Evolutionary conservation across 305 asterid species (phyloP).

Genomic region (Fraxinus albicans): DNA sequence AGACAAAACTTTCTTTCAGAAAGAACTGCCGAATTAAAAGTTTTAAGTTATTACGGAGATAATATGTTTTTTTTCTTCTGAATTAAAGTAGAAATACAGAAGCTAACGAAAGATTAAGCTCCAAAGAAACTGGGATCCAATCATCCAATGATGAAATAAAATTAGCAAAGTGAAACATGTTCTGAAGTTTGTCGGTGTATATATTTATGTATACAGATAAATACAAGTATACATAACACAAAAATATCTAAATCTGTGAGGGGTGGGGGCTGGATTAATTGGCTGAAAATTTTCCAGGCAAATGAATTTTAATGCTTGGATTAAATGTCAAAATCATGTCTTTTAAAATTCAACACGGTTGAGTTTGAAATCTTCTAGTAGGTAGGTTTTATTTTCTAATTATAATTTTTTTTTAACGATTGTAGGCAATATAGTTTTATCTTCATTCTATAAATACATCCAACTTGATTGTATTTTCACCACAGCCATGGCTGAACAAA

Average conservation of each 20-base stretch:
- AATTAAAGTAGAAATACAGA: no score
- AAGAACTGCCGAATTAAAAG: no score
- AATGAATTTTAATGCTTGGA: not conserved
- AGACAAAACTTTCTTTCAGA: no score
- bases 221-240: no score
- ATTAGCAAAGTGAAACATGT: no score
- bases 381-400: not conserved
- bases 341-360: conserved; percentile 1
- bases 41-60: no score
- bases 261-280: not conserved
- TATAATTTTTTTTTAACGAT: not conserved
- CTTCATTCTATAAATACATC: not conserved
- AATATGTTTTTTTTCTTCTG: no score
- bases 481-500: conserved; percentile 3
- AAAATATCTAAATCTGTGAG: not conserved
- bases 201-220: no score
- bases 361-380: conserved; percentile 9
- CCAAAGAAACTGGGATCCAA: no score
- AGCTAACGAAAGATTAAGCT: no score
- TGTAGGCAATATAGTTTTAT: not conserved
- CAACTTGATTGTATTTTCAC: not conserved
- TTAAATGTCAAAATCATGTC: not conserved
- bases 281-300: not conserved
- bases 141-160: no score
- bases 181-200: no score